Evolutionary conservation across 768 basidiomycete genomes (phyloP).

Genomic region (Lactifluus pinguis): DNA sequence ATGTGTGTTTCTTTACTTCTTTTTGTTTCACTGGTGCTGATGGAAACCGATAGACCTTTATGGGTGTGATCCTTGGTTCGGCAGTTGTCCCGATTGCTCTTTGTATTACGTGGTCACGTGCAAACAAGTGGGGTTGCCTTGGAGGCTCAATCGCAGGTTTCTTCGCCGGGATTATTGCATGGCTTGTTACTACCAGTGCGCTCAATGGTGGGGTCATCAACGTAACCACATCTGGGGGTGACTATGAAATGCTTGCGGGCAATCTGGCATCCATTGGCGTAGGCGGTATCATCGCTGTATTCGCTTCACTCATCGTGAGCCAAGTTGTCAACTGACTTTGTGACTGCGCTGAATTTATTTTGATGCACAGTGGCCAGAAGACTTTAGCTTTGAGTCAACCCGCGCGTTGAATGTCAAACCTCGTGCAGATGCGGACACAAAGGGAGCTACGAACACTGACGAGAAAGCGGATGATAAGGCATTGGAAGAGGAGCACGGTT

Average conservation of each 20-base stretch:
- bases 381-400: conserved; percentile 75
- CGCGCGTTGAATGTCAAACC: conserved; percentile 60
- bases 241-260: conserved; percentile 76
- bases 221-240: conserved; percentile 37
- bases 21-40: not conserved
- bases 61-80: conserved; percentile 80
- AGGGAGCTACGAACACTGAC: conserved; percentile 14
- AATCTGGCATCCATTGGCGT: conserved; percentile 81
- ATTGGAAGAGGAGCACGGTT: conserved; percentile 28
- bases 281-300: conserved; percentile 67
- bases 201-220: conserved; percentile 65
- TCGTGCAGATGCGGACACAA: conserved; percentile 12
- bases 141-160: conserved; percentile 66
- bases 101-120: conserved; percentile 76
- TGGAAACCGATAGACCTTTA: conserved; percentile 52
- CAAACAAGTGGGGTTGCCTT: conserved; percentile 80
- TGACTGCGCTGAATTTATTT: not conserved
- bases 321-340: not conserved
- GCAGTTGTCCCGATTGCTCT: conserved; percentile 84
- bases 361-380: conserved; percentile 54
- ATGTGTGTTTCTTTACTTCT: conserved; percentile 40
- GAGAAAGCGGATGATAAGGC: conserved; percentile 30
- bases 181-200: conserved; percentile 73
- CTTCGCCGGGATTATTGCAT: conserved; percentile 59
- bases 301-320: conserved; percentile 53